Evolutionary conservation across 257 asterid species (phyloP), one percentile per base, ranked within the genome.

Genomic region (Euphrasia confusa): DNA sequence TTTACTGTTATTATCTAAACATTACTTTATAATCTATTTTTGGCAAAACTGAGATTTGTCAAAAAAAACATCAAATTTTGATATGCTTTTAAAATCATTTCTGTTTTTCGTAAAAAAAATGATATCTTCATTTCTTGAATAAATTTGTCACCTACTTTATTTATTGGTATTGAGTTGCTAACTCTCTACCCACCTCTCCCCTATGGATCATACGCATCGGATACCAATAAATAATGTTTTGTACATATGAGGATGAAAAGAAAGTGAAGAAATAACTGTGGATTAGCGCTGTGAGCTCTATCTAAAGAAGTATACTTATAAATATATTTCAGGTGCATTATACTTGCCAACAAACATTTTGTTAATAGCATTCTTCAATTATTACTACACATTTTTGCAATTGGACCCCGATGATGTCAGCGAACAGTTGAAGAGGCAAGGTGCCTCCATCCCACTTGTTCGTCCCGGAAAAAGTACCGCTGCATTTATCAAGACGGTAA

Each of bases 391-490:
- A 48, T 92, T 92, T 80, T 83, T 92, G 67, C 99, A 92, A 82
- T 68, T 92, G 82, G 97, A 92, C 78, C 97, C 99, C 0, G 97
- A 92, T 66, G 99, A 89, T 80, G 95, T 92, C 56, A 92, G 97
- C 32, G 97, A 92, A 66, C 99, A 86, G 82, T 80, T 92, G 78
- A 92, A 92, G 82, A 81, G 99, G 74, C 99, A 92, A 83, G 99
- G 99, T 35, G 99, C 99, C 69, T 89, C 99, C 48, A 86, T 92
- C 69, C 97, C 99, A 33, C 95, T 92, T 54, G 89, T 89, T 58
- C 87, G 98, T 6, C 98, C 98, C 49, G 98, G 96, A 61, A 91
- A 88, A 82, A 88, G 95, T 70, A 91, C 98, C 26, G 96, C 97
- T 4, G 76, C 77, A 48, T 86, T 78, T 60, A 91, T 91, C 79